These are phyloP conservation scores for Cajanus cajan DNA, from an alignment of 306 rosid species.

Conservation along the genomic window DNA sequence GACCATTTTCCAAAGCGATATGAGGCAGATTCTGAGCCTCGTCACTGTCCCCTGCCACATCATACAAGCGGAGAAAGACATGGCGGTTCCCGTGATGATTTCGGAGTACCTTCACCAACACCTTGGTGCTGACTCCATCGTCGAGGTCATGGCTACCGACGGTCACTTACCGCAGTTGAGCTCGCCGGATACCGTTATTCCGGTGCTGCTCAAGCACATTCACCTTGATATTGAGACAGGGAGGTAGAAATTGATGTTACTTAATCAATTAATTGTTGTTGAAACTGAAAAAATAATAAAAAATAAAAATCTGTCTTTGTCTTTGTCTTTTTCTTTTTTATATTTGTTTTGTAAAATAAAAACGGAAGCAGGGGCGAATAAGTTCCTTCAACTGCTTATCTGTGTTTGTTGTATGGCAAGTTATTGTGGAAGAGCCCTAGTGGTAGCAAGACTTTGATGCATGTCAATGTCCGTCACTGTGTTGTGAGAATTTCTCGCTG, in stretches of 20 bases:
- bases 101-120: conserved; percentile 67
- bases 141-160: conserved; percentile 73
- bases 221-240: conserved; percentile 47
- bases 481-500: not conserved
- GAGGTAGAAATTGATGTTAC: not conserved
- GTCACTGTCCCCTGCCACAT: conserved; percentile 75
- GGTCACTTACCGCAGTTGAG: conserved; percentile 89
- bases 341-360: not conserved
- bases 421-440: not conserved
- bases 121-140: conserved; percentile 61
- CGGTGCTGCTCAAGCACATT: conserved; percentile 69
- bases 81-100: conserved; percentile 81
- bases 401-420: not conserved
- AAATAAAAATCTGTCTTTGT: not conserved
- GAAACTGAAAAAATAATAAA: not conserved
- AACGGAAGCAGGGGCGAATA: not conserved
- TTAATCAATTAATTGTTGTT: not conserved
- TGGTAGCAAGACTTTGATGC: not conserved
- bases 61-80: conserved; percentile 67
- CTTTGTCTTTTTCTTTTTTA: no score
- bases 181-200: conserved; percentile 75
- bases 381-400: not conserved
- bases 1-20: conserved; percentile 70
- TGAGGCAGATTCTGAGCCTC: conserved; percentile 51
- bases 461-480: not conserved